These are phyloP conservation scores for Chlorella sp. DNA, from an alignment of 139 green algal genomes.

Conservation along the genomic window DNA sequence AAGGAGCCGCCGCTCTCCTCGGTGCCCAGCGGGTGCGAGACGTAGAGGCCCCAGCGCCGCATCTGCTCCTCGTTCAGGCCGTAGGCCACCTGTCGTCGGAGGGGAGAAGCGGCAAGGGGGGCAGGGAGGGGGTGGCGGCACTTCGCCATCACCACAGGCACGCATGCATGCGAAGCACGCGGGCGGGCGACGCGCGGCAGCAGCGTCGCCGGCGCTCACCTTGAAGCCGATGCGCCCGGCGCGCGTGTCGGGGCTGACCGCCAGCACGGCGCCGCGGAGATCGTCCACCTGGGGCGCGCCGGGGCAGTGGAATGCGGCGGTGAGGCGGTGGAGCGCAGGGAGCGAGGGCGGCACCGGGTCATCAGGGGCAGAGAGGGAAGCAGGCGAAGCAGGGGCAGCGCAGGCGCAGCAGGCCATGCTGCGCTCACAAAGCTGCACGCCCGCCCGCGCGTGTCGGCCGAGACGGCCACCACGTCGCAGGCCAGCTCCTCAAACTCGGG, in stretches of 20 bases:
- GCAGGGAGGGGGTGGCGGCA: neutral
- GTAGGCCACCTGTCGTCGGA: conserved; percentile 37
- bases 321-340: neutral
- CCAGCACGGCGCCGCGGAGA: conserved; percentile 44
- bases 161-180: no score
- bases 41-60: conserved; percentile 55
- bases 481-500: conserved; percentile 57
- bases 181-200: no score
- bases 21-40: conserved; percentile 44
- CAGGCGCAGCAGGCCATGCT: neutral
- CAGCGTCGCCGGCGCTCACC: no score
- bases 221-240: conserved; percentile 47
- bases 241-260: conserved; percentile 42
- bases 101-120: neutral
- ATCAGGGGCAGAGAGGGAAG: no score
- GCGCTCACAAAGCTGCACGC: conserved; percentile 44
- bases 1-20: conserved; percentile 39
- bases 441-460: conserved; percentile 43
- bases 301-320: neutral
- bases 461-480: conserved; percentile 58
- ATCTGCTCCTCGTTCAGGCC: conserved; percentile 49
- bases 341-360: neutral
- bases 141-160: no score
- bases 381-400: neutral
- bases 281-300: conserved; percentile 24